These are phyloP conservation scores for Neurospora tetrasperma DNA, from an alignment of 495 filamentous ascomycete genomes.

Conservation along the genomic window DNA sequence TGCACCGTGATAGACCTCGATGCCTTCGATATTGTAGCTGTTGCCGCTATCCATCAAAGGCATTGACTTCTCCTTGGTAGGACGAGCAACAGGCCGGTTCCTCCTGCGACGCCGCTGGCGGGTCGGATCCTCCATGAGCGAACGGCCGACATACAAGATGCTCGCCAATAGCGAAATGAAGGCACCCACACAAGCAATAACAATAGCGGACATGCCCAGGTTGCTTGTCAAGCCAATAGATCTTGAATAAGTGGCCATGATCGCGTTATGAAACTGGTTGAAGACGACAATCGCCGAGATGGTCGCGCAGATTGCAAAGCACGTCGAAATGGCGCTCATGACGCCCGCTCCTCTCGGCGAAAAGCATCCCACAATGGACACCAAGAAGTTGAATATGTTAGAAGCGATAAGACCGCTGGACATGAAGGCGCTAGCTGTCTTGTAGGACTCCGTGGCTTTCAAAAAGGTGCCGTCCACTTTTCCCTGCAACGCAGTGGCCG, in stretches of 20 bases:
- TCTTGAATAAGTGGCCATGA: conserved; percentile 19
- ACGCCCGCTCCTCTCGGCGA: conserved; percentile 8
- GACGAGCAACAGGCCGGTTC: conserved; percentile 1
- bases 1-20: neutral
- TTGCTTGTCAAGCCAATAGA: conserved; percentile 15
- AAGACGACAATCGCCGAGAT: conserved; percentile 19
- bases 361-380: conserved; percentile 18
- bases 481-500: conserved; percentile 14
- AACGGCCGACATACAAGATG: conserved; percentile 8
- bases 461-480: conserved; percentile 8
- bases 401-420: conserved; percentile 22
- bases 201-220: conserved; percentile 14
- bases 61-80: conserved; percentile 2
- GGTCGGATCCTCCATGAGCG: neutral
- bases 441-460: conserved; percentile 16
- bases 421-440: conserved; percentile 18
- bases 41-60: neutral
- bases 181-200: conserved; percentile 19
- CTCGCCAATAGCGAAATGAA: conserved; percentile 10
- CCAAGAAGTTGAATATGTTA: conserved; percentile 11
- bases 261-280: conserved; percentile 14
- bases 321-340: conserved; percentile 14
- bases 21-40: neutral
- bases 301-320: conserved; percentile 22
- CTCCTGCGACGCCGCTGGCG: neutral